These are phyloP conservation scores for Panaeolus cyanescens DNA, from an alignment of 768 basidiomycete species.

Conservation along the genomic window DNA sequence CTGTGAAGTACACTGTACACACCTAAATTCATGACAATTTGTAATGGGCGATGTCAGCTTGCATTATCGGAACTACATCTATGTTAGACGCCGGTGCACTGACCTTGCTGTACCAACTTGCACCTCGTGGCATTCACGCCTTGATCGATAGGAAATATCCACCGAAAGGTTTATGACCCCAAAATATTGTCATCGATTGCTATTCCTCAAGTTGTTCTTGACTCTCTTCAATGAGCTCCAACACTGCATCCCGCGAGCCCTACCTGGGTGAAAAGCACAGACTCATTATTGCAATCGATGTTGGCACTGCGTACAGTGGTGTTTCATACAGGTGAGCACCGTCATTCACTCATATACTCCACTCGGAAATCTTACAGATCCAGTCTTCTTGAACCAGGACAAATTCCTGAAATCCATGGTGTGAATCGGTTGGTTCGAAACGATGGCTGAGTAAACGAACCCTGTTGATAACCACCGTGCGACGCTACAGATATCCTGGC, in stretches of 20 bases:
- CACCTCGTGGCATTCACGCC: too few species aligned
- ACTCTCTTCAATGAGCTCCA: not conserved
- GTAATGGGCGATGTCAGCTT: too few species aligned
- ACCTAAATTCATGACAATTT: too few species aligned
- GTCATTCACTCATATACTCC: not conserved
- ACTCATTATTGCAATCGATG: conserved; percentile 43
- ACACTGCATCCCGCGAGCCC: conserved; percentile 25
- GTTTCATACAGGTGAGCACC: conserved; percentile 32
- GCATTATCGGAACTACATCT: not conserved
- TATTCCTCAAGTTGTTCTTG: too few species aligned
- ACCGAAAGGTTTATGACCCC: too few species aligned
- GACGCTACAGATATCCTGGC: conserved; percentile 44
- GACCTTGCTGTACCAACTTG: not conserved
- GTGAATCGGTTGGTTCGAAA: conserved; percentile 38
- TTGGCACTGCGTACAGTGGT: conserved; percentile 45
- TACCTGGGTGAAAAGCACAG: conserved; percentile 40
- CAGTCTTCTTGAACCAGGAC: conserved; percentile 40
- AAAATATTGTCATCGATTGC: too few species aligned
- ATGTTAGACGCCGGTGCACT: not conserved
- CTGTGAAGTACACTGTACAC: not conserved
- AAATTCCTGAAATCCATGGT: conserved; percentile 41
- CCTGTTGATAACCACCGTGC: not conserved
- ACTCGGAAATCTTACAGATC: conserved; percentile 8
- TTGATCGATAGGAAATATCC: too few species aligned
- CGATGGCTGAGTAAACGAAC: conserved; percentile 4